Base-by-base conservation (phyloP, 169 alveolate genomes). In the Eimeria necatrix region DNA sequence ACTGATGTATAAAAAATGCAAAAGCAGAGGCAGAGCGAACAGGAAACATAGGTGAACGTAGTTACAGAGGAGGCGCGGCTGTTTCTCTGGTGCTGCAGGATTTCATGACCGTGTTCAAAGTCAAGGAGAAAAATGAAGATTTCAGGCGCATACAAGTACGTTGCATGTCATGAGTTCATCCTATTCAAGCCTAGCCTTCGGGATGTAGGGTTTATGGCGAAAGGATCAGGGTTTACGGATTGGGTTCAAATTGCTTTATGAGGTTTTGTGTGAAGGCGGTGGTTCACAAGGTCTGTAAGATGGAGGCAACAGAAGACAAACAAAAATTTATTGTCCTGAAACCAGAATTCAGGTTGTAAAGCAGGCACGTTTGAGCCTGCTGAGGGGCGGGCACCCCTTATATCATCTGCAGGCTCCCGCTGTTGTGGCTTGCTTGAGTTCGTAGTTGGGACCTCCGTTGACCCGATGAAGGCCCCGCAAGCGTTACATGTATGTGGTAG, bases 221-320 rank as follows among this genome's bases (percentile, higher is more conserved):
- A 48, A 24, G 85, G 61, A 18, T 32, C 16, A 74, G 85, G 89
- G 71, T 80, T 48, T 51, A 80, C 70, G 87, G 64, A 20, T 9
- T 52, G 24, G 2, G 78, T 0, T 14, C n/a, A n/a, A 18, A n/a
- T 68, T 16, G 78, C 32, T 18, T 68, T 14, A 7, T 68, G 89
- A 14, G 87, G 87, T 5, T 70, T 22, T 52, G 20, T 68, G 68
- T 64, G 20, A 49, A 91, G 95, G 78, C 84, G 16, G 81, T 91
- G 20, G 95, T 91, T 2, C 95, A 91, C 81, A 76, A 73, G 61
- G 85, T 91, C 18, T 91, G 95, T 51, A 91, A 76, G 90, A 76
- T 91, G 95, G 95, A 91, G 90, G 73, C 95, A 4, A 76, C 90
- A 18, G 95, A 76, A 74, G 95, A 91, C 81, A 91, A 91, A 85